Percentiles rank a stretch among this genome's conserved stretches.
These are phyloP conservation scores for Cutaneotrichosporon dermatis DNA, from an alignment of 1,284 basidiomycete species.

Conservation along the genomic window DNA sequence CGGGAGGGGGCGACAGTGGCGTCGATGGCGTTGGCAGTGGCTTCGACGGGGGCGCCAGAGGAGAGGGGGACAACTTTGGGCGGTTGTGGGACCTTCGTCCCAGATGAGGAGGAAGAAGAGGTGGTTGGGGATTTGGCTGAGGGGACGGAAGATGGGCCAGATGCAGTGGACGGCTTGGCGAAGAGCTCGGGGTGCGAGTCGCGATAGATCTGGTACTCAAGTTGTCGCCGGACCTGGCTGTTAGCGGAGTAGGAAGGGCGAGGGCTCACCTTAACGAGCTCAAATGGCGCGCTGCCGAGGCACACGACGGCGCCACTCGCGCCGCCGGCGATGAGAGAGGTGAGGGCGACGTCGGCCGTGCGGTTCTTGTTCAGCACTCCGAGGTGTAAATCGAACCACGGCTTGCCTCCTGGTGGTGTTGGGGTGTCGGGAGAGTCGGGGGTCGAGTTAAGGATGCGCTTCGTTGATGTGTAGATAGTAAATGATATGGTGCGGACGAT, in stretches of 20 bases:
- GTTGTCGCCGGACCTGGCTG: conserved; percentile 72
- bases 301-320: conserved; percentile 47
- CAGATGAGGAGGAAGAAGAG: not conserved
- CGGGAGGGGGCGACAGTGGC: not conserved
- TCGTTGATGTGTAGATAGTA: conserved; percentile 87
- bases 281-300: conserved; percentile 73
- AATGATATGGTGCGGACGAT: conserved; percentile 89
- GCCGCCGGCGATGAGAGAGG: conserved; percentile 48
- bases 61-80: not conserved
- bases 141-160: too few species aligned
- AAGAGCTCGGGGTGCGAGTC: conserved; percentile 38
- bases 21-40: not conserved
- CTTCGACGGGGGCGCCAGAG: not conserved
- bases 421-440: conserved; percentile 30
- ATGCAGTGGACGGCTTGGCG: not conserved
- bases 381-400: conserved; percentile 35
- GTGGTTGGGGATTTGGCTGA: not conserved
- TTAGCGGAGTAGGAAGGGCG: not conserved
- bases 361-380: conserved; percentile 36
- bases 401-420: conserved; percentile 9
- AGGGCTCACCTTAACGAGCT: conserved; percentile 78
- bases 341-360: conserved; percentile 65
- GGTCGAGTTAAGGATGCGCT: conserved; percentile 63
- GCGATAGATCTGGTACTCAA: conserved; percentile 78
- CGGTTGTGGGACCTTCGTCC: not conserved